A percentile compares a stretch with the other conserved stretches of the same genome.
Evolutionary conservation across 768 basidiomycete species (phyloP).

Genomic region (Tephrocybe sp.): DNA sequence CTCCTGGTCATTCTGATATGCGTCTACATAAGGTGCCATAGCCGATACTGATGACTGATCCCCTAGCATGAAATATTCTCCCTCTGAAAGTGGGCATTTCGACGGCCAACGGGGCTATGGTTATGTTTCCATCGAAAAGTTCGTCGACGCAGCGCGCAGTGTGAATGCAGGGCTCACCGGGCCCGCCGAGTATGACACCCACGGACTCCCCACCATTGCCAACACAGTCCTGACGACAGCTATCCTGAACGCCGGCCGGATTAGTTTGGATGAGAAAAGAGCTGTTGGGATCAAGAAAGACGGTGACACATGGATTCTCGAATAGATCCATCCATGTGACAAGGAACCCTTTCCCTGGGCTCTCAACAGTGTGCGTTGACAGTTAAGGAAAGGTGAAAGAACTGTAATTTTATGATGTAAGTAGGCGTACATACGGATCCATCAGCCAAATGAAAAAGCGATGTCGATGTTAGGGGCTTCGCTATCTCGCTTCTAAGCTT

Average conservation of each 20-base stretch:
- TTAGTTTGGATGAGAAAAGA: slow-evolving; percentile 87
- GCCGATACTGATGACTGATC: slow-evolving; percentile 10
- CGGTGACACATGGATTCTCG: slow-evolving; percentile 63
- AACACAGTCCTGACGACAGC: slow-evolving; percentile 88
- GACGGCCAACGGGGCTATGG: slow-evolving; percentile 95
- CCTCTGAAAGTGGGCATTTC: slow-evolving; percentile 88
- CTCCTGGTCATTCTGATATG: neutral
- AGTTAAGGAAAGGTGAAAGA: slow-evolving; percentile 12
- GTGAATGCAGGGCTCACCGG: slow-evolving; percentile 70
- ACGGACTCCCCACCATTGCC: slow-evolving; percentile 83
- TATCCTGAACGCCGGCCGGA: slow-evolving; percentile 87
- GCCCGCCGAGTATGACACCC: slow-evolving; percentile 72
- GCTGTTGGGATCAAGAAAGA: slow-evolving; percentile 74
- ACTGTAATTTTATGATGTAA: slow-evolving; percentile 10
- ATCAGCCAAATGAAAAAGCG: neutral
- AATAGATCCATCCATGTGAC: slow-evolving; percentile 37
- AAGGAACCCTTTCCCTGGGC: slow-evolving; percentile 1
- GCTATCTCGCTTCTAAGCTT: too few relatives aligned
- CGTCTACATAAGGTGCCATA: neutral
- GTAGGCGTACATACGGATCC: neutral
- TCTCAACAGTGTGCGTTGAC: neutral
- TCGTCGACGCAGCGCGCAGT: slow-evolving; percentile 77
- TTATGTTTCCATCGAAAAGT: slow-evolving; percentile 89
- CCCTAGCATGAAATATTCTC: slow-evolving; percentile 89
- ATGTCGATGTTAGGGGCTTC: too few relatives aligned